A percentile compares a stretch with the other conserved stretches of the same genome.
These are phyloP conservation scores for Scutellaria galericulata DNA, from an alignment of 257 asterid species.

Conservation along the genomic window DNA sequence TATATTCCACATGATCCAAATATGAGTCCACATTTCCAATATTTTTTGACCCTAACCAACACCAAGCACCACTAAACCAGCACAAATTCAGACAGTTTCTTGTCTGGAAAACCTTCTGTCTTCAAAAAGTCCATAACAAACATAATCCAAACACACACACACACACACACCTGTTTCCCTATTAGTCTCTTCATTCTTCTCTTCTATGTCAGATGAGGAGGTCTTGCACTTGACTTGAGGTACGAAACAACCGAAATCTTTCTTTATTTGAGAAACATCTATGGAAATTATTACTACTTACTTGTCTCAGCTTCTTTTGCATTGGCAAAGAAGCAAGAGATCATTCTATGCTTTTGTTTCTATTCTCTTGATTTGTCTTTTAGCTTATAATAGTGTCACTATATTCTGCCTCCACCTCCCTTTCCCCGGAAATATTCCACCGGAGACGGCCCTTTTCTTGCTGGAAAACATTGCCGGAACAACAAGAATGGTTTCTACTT, in stretches of 20 bases:
- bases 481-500: slow-evolving; percentile 45
- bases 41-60: not conserved
- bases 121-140: slow-evolving; percentile 18
- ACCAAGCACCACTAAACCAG: slow-evolving; percentile 6
- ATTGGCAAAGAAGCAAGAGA: slow-evolving; percentile 45
- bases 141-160: slow-evolving; percentile 1
- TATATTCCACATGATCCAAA: not conserved
- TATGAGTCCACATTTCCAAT: slow-evolving; percentile 15
- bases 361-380: slow-evolving; percentile 53
- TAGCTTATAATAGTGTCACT: slow-evolving; percentile 61
- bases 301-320: slow-evolving; percentile 42
- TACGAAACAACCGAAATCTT: slow-evolving; percentile 30
- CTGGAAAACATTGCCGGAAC: slow-evolving; percentile 46
- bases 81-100: slow-evolving; percentile 24
- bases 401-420: slow-evolving; percentile 62
- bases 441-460: slow-evolving; percentile 43
- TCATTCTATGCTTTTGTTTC: slow-evolving; percentile 57
- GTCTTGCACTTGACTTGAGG: slow-evolving; percentile 4
- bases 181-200: slow-evolving; percentile 22
- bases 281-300: slow-evolving; percentile 40
- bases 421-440: slow-evolving; percentile 43
- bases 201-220: slow-evolving; percentile 3
- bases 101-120: not conserved
- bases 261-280: slow-evolving; percentile 30
- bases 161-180: not conserved